Conservation (phyloP, 345 rosid genomes). For the Populus alba region DNA sequence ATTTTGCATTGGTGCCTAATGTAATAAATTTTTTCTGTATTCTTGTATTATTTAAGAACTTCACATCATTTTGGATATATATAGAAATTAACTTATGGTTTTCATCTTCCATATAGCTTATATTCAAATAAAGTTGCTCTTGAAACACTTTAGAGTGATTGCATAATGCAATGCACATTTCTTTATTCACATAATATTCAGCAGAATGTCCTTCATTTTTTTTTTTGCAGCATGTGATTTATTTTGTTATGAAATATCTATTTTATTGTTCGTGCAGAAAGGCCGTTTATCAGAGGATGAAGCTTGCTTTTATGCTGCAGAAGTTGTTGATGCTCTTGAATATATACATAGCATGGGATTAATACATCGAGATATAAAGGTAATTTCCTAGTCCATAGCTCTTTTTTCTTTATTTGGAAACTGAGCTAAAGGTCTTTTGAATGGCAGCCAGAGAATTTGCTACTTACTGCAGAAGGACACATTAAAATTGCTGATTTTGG, state of each 20-base stretch:
- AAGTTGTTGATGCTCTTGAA: slow-evolving; percentile 95
- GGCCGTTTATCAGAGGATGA: slow-evolving; percentile 75
- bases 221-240: not conserved
- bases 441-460: slow-evolving; percentile 93
- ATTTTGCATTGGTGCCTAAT: not conserved
- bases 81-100: not conserved
- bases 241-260: not conserved
- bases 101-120: not conserved
- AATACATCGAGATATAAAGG: slow-evolving; percentile 99
- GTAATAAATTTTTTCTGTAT: not conserved
- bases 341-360: slow-evolving; percentile 87
- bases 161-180: not conserved
- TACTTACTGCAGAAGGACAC: slow-evolving; percentile 76
- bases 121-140: not conserved
- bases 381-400: slow-evolving; percentile 22
- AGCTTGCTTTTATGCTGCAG: slow-evolving; percentile 87
- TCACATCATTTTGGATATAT: not conserved
- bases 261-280: slow-evolving; percentile 52
- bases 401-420: not conserved
- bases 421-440: slow-evolving; percentile 23
- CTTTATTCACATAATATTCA: not conserved
- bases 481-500: slow-evolving; percentile 97
- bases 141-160: not conserved
- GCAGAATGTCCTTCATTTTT: not conserved
- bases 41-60: not conserved